These are phyloP conservation scores for Oenanthe sinensis DNA, from an alignment of 129 eudicot genomes.

Conservation along the genomic window DNA sequence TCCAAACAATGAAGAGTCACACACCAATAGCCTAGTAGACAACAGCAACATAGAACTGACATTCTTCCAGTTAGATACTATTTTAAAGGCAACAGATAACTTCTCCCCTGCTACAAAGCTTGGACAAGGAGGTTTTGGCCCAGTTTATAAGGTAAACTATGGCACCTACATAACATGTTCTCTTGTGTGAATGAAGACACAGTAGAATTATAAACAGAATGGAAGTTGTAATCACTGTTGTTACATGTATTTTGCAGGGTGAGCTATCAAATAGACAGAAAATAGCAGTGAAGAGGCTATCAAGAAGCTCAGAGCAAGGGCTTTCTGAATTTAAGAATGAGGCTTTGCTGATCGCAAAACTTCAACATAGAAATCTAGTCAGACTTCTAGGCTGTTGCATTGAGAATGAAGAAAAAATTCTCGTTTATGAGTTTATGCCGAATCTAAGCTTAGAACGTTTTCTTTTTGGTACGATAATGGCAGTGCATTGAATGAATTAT, in stretches of 20 bases:
- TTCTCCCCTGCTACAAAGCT: constrained; percentile 19
- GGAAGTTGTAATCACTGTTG: background rate
- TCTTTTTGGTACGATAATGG: constrained; percentile 26
- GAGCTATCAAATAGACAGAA: constrained; percentile 24
- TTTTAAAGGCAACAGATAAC: constrained; percentile 16
- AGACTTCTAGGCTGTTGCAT: constrained; percentile 37
- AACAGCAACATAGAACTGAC: constrained; percentile 2
- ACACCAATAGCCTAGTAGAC: background rate
- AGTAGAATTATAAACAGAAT: background rate
- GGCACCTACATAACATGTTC: background rate
- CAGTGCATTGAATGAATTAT: background rate
- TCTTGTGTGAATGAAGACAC: background rate
- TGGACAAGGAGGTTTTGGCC: constrained; percentile 30
- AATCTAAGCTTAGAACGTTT: constrained; percentile 36
- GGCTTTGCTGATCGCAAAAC: constrained; percentile 33
- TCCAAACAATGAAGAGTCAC: background rate
- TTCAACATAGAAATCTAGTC: constrained; percentile 55
- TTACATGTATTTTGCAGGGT: constrained; percentile 23
- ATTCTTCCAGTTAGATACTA: constrained; percentile 14
- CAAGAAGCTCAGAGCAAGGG: constrained; percentile 39
- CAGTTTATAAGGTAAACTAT: constrained; percentile 26
- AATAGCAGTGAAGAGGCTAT: constrained; percentile 50
- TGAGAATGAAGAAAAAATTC: constrained; percentile 37
- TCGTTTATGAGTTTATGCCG: constrained; percentile 45
- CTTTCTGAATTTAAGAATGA: constrained; percentile 44